phyloP scores from a whole-genome alignment of 1,284 basidiomycete genomes.

The Cutaneotrichosporon mucoides region DNA sequence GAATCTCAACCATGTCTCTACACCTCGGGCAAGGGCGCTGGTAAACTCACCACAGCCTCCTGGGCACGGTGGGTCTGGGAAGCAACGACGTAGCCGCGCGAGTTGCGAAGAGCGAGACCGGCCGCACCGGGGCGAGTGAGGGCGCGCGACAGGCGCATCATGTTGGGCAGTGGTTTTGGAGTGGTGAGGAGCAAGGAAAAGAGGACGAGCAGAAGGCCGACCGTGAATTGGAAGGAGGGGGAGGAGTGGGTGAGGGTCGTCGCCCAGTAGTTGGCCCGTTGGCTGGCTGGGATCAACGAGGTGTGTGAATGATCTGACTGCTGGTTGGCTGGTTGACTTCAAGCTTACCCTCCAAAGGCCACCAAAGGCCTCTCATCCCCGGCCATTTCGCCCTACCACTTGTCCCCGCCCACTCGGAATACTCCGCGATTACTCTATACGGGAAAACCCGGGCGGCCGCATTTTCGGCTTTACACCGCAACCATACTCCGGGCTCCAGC shows the following conservation, averaged over 20 bases:
- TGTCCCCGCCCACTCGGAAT: background rate
- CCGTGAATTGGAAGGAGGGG: background rate
- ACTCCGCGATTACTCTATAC: background rate
- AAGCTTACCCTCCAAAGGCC: background rate
- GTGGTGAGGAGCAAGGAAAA: slow-evolving; percentile 16
- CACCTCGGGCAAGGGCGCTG: background rate
- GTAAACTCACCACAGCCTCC: slow-evolving; percentile 42
- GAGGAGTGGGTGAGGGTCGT: background rate
- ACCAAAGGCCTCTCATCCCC: background rate
- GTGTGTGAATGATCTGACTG: slow-evolving; percentile 1
- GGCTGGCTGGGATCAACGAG: background rate
- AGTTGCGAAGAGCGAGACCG: slow-evolving; percentile 17
- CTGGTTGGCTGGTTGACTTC: slow-evolving; percentile 2
- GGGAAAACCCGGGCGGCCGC: background rate
- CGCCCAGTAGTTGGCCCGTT: background rate
- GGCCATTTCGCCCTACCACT: background rate
- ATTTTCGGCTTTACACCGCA: slow-evolving; percentile 3
- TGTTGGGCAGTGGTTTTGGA: slow-evolving; percentile 18
- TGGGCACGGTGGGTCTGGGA: slow-evolving; percentile 42
- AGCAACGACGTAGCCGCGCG: slow-evolving; percentile 39
- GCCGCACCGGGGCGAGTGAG: slow-evolving; percentile 18
- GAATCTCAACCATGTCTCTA: too few relatives aligned
- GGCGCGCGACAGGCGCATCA: slow-evolving; percentile 31
- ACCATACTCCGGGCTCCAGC: background rate
- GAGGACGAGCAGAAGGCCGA: background rate